Evolutionary conservation across 2,329 filamentous ascomycete genomes (phyloP).

Genomic region (Diaporthe citriasiana): DNA sequence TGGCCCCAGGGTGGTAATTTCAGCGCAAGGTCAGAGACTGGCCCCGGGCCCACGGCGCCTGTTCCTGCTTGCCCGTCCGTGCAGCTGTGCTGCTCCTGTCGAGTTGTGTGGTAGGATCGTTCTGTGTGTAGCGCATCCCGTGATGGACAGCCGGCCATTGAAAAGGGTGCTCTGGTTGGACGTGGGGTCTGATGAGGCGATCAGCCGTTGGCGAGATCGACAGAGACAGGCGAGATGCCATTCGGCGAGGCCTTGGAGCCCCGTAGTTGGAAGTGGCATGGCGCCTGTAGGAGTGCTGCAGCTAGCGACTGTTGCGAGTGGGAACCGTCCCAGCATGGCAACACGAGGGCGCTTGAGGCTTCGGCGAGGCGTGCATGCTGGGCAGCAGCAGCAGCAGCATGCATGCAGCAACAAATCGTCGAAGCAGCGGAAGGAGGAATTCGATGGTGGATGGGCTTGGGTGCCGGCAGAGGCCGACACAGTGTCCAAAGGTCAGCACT

Average conservation of each 20-base stretch:
- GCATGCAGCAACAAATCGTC: slow-evolving; percentile 17
- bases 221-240: slow-evolving; percentile 33
- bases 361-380: slow-evolving; percentile 19
- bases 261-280: slow-evolving; percentile 28
- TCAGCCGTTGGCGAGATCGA: slow-evolving; percentile 40
- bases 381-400: slow-evolving; percentile 21
- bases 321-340: slow-evolving; percentile 10
- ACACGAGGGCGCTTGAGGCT: slow-evolving; percentile 36
- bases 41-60: slow-evolving; percentile 8
- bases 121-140: slow-evolving; percentile 21
- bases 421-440: slow-evolving; percentile 21
- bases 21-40: slow-evolving; percentile 14
- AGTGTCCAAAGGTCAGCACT: slow-evolving; percentile 12
- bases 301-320: slow-evolving; percentile 30
- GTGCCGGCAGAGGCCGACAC: slow-evolving; percentile 22
- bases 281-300: slow-evolving; percentile 27
- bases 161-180: slow-evolving; percentile 35
- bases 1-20: slow-evolving; percentile 14
- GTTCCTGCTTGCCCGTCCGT: slow-evolving; percentile 1
- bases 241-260: slow-evolving; percentile 32
- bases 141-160: slow-evolving; percentile 30
- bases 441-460: slow-evolving; percentile 10
- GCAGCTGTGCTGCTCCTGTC: slow-evolving; percentile 18
- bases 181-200: slow-evolving; percentile 36
- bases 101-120: slow-evolving; percentile 36